Evolutionary conservation across 805 yeast genomes (phyloP).

Genomic region (Lipomyces anomalus): DNA sequence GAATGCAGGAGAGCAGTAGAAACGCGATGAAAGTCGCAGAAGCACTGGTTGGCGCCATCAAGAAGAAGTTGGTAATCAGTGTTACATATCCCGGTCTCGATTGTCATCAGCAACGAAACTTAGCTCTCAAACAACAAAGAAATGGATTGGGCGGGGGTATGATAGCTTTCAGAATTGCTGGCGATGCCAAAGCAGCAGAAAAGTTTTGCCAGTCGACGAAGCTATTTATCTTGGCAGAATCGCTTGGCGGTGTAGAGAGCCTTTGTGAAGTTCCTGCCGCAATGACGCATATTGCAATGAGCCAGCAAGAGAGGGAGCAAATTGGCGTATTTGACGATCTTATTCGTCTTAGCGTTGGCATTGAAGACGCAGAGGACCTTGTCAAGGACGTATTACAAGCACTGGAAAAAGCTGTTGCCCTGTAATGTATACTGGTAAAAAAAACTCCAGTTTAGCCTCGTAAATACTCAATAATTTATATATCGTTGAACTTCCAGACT

Average conservation of each 20-base stretch:
- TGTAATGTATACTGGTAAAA: no score
- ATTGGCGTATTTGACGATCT: constrained; percentile 73
- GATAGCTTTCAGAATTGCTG: constrained; percentile 79
- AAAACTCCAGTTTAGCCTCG: no score
- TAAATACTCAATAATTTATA: no score
- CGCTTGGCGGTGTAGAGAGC: constrained; percentile 85
- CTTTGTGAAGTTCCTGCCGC: constrained; percentile 82
- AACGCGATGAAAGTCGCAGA: constrained; percentile 68
- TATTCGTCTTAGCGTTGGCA: constrained; percentile 79
- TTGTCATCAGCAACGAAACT: constrained; percentile 43
- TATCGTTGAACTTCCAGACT: no score
- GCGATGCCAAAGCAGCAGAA: constrained; percentile 73
- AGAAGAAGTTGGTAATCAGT: constrained; percentile 48
- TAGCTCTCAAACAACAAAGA: constrained; percentile 71
- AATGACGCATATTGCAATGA: constrained; percentile 91
- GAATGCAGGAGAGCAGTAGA: constrained; percentile 62
- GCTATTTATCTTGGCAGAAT: constrained; percentile 80
- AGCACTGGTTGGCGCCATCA: constrained; percentile 40
- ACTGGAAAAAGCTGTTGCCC: constrained; percentile 39
- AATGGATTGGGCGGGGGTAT: constrained; percentile 87
- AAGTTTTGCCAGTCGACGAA: constrained; percentile 67
- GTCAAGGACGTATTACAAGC: constrained; percentile 69
- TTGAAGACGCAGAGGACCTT: constrained; percentile 76
- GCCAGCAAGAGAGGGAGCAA: constrained; percentile 67
- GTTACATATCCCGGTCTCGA: constrained; percentile 83